phyloP scores from a whole-genome alignment of 164 flowering plant species.

The Saururus chinensis region DNA sequence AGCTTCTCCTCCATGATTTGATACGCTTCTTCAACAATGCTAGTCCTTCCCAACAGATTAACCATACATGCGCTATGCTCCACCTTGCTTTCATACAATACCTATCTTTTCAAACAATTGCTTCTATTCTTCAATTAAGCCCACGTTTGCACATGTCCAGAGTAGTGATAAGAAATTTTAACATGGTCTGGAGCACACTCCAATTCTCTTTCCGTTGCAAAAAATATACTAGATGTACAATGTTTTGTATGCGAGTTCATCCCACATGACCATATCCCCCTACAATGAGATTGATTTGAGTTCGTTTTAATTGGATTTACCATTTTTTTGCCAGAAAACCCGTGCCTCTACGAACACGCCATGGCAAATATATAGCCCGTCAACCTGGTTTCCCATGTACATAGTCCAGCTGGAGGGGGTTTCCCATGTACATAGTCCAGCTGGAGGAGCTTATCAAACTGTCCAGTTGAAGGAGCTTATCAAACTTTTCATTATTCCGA shows the following conservation, averaged over 20 bases:
- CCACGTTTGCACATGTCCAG: constrained; percentile 59
- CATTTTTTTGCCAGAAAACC: no score
- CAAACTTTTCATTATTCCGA: constrained; percentile 41
- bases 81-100: constrained; percentile 40
- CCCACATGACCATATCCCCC: no score
- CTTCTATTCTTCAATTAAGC: constrained; percentile 55
- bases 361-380: no score
- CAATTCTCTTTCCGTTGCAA: constrained; percentile 44
- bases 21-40: constrained; percentile 52
- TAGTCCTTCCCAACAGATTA: constrained; percentile 61
- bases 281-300: no score
- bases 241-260: no score
- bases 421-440: constrained; percentile 49
- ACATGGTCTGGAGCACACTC: constrained; percentile 31
- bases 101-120: constrained; percentile 39
- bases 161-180: constrained; percentile 67
- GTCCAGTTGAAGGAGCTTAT: no score
- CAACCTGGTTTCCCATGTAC: no score
- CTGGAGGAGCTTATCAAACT: constrained; percentile 32
- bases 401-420: no score
- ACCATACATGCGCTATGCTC: no score
- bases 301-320: no score
- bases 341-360: no score
- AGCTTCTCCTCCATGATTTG: constrained; percentile 29
- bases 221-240: no score